Conservation (phyloP, 148 eudicot genomes). For the Spergularia bocconei region DNA sequence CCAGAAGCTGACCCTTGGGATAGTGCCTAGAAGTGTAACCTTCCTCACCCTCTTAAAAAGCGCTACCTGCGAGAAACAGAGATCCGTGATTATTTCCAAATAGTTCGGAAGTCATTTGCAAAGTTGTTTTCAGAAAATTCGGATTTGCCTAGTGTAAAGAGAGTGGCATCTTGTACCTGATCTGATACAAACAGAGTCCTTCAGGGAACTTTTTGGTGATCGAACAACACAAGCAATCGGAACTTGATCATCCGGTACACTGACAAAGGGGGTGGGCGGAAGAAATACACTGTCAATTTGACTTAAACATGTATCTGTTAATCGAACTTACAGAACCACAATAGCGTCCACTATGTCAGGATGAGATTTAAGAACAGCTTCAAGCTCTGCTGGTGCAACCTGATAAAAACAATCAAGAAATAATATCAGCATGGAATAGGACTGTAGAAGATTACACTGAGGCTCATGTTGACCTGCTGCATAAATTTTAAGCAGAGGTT, state of each 20-base stretch:
- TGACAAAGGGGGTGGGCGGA: background rate
- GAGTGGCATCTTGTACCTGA: slow-evolving; percentile 42
- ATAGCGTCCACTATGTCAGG: slow-evolving; percentile 71
- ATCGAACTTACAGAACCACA: slow-evolving; percentile 50
- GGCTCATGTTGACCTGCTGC: too few species aligned
- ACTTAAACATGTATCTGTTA: too few species aligned
- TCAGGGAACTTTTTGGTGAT: slow-evolving; percentile 52
- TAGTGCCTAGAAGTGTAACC: slow-evolving; percentile 38
- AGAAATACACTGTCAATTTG: background rate
- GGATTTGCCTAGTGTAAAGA: background rate
- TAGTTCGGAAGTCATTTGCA: too few species aligned
- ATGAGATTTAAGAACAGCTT: slow-evolving; percentile 72
- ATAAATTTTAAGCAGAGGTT: too few species aligned
- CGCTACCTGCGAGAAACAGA: slow-evolving; percentile 29
- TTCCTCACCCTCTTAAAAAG: slow-evolving; percentile 53
- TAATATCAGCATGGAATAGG: too few species aligned
- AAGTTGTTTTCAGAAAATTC: background rate
- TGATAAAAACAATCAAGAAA: slow-evolving; percentile 20
- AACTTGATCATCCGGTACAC: slow-evolving; percentile 74
- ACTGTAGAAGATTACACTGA: too few species aligned
- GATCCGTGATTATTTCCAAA: too few species aligned
- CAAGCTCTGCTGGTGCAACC: slow-evolving; percentile 92
- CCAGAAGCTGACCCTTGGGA: slow-evolving; percentile 61
- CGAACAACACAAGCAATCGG: slow-evolving; percentile 74
- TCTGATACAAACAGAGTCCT: slow-evolving; percentile 60